Evolutionary conservation across 306 rosid genomes (phyloP).

Genomic region (Lathyrus sativus): DNA sequence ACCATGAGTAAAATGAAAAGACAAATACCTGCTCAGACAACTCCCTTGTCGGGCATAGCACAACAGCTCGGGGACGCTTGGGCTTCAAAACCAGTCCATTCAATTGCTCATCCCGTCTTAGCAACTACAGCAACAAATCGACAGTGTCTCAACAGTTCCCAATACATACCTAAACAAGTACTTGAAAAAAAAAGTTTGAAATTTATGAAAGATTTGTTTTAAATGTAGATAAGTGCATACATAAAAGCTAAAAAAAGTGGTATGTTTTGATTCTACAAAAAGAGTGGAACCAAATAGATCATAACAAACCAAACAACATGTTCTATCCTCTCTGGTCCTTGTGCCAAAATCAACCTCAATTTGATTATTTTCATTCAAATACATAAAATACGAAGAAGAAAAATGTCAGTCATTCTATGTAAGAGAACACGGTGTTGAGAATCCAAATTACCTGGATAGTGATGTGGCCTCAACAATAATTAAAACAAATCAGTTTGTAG

Average conservation of each 20-base stretch:
- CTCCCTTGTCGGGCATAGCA: constrained; percentile 93
- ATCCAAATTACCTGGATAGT: background rate
- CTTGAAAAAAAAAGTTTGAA: background rate
- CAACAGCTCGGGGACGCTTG: constrained; percentile 88
- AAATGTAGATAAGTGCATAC: background rate
- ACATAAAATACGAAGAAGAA: constrained; percentile 2
- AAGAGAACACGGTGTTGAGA: background rate
- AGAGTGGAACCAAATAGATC: background rate
- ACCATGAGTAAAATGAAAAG: constrained; percentile 36
- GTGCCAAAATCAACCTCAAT: background rate
- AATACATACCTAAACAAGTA: constrained; percentile 25
- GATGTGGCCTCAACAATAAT: background rate
- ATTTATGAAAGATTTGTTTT: background rate
- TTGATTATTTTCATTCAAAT: constrained; percentile 7
- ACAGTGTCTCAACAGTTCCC: constrained; percentile 26
- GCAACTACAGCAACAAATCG: constrained; percentile 56
- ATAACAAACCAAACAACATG: background rate
- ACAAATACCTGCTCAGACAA: constrained; percentile 80
- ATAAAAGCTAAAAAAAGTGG: background rate
- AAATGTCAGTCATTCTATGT: background rate
- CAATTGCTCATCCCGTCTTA: constrained; percentile 77
- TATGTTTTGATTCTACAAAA: background rate
- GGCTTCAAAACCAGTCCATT: constrained; percentile 77
- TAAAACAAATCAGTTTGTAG: background rate
- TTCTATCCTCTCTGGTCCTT: background rate